phyloP scores from a whole-genome alignment of 2,329 filamentous ascomycete species.

The Stemphylium beticola region DNA sequence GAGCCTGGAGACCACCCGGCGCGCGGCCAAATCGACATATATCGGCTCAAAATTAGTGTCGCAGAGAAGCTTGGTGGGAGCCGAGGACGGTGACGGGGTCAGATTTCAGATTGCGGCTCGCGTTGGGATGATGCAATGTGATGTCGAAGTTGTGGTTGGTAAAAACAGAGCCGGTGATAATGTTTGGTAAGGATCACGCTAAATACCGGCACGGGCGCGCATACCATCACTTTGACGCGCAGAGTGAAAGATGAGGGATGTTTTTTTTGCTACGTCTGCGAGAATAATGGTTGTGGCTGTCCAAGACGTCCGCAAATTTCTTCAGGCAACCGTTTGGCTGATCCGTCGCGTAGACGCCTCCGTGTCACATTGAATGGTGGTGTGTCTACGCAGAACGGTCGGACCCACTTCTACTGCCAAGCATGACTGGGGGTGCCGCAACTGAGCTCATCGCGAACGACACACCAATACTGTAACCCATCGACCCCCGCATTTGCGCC shows the following conservation, averaged over 20 bases:
- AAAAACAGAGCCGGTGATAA: constrained; percentile 24
- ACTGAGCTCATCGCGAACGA: constrained; percentile 42
- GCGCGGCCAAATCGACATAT: constrained; percentile 39
- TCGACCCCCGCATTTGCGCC: constrained; percentile 27
- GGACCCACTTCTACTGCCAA: constrained; percentile 18
- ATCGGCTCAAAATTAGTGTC: constrained; percentile 32
- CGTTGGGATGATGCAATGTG: constrained; percentile 37
- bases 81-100: constrained; percentile 35
- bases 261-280: not conserved
- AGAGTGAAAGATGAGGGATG: not conserved
- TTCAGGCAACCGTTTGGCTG: not conserved
- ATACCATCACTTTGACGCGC: constrained; percentile 7
- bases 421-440: constrained; percentile 14
- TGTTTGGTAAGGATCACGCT: constrained; percentile 18
- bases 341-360: constrained; percentile 14
- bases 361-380: constrained; percentile 6
- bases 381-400: constrained; percentile 9
- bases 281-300: not conserved
- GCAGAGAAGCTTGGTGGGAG: constrained; percentile 23
- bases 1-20: constrained; percentile 42
- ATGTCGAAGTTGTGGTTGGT: constrained; percentile 31
- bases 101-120: constrained; percentile 36
- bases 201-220: constrained; percentile 18
- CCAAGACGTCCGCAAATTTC: not conserved
- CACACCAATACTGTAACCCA: constrained; percentile 25